Conservation (phyloP, 2,329 filamentous ascomycete genomes). For the Allantophomopsis lycopodina region DNA sequence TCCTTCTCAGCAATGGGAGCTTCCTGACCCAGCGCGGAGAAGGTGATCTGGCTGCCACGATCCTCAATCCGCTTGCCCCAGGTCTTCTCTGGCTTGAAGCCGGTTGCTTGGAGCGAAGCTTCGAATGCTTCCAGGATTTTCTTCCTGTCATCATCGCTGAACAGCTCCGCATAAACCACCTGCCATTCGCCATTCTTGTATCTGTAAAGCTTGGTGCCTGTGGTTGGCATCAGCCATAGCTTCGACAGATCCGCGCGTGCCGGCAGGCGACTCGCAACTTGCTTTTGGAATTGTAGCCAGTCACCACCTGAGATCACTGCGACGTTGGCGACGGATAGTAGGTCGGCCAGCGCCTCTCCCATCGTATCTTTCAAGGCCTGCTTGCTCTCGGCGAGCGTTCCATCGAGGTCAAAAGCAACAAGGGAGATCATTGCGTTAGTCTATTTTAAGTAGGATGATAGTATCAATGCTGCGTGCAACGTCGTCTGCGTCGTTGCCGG, state of each 20-base stretch:
- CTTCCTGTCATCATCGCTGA: slow-evolving; percentile 16
- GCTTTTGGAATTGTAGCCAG: slow-evolving; percentile 27
- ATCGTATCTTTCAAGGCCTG: slow-evolving; percentile 19
- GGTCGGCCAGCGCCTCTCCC: slow-evolving; percentile 18
- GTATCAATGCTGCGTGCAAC: too few relatives aligned
- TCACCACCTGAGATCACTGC: slow-evolving; percentile 26
- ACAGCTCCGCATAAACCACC: slow-evolving; percentile 23
- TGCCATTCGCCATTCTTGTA: slow-evolving; percentile 16
- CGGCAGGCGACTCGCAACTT: slow-evolving; percentile 23
- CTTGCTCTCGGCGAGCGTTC: slow-evolving; percentile 22
- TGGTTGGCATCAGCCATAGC: slow-evolving; percentile 28
- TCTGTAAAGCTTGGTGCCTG: slow-evolving; percentile 25
- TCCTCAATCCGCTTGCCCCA: slow-evolving; percentile 26
- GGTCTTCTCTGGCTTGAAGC: slow-evolving; percentile 22
- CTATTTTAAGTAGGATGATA: too few relatives aligned
- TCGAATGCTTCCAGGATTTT: slow-evolving; percentile 21
- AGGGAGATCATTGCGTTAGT: slow-evolving; percentile 22
- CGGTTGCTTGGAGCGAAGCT: slow-evolving; percentile 20
- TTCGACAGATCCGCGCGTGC: slow-evolving; percentile 20
- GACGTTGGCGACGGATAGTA: slow-evolving; percentile 24
- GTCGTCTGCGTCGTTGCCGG: too few relatives aligned
- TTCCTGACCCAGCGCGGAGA: slow-evolving; percentile 25
- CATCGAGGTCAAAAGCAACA: slow-evolving; percentile 23
- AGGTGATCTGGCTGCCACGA: slow-evolving; percentile 26
- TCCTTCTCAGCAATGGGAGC: slow-evolving; percentile 22